Percentiles rank a stretch among this genome's conserved stretches.
Conservation (phyloP, 148 eudicot genomes). For the Persicaria maculosa region DNA sequence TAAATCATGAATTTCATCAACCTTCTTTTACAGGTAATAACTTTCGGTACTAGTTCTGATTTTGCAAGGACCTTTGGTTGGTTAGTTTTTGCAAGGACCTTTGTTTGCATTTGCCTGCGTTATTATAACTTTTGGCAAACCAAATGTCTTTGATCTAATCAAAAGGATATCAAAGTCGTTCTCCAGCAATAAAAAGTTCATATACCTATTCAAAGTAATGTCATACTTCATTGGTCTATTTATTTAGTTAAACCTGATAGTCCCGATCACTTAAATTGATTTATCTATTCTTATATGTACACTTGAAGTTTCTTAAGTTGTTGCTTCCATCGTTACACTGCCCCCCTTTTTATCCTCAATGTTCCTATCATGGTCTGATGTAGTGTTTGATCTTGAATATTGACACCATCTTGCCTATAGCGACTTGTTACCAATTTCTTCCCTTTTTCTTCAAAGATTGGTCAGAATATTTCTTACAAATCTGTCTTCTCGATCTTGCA, state of each 20-base stretch:
- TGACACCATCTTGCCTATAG: not conserved
- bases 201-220: conserved; percentile 87
- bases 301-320: not conserved
- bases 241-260: not conserved
- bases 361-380: not conserved
- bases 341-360: not conserved
- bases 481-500: not conserved
- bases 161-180: too few species aligned
- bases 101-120: too few species aligned
- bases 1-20: too few species aligned
- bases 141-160: too few species aligned
- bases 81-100: too few species aligned
- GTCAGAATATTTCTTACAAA: not conserved
- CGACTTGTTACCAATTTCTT: not conserved
- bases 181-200: conserved; percentile 68
- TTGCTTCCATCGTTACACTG: not conserved
- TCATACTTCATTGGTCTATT: not conserved
- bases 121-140: too few species aligned
- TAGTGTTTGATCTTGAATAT: not conserved
- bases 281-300: not conserved
- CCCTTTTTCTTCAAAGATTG: not conserved
- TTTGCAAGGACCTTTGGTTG: too few species aligned
- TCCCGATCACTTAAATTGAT: not conserved
- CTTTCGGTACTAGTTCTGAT: too few species aligned
- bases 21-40: too few species aligned